A percentile compares a stretch with the other conserved stretches of the same genome.
These are phyloP conservation scores for Diaporthe capsici DNA, from an alignment of 2,329 filamentous ascomycete species.

Conservation along the genomic window DNA sequence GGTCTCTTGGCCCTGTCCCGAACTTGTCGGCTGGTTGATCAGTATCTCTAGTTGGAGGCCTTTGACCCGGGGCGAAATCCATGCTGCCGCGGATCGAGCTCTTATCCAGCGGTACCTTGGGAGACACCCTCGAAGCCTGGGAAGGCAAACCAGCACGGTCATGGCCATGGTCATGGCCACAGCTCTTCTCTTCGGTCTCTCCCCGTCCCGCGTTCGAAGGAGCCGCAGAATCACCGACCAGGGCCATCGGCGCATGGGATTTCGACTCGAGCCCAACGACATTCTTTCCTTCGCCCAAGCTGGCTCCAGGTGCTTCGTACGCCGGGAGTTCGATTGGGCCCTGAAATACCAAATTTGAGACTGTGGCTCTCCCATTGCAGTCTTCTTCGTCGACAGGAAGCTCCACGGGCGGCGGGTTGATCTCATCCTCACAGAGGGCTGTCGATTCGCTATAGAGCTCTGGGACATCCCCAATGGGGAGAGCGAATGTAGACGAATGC, in stretches of 20 bases:
- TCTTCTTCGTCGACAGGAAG: slow-evolving; percentile 55
- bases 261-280: slow-evolving; percentile 40
- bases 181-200: background rate
- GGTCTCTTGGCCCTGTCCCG: background rate
- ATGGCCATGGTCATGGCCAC: background rate
- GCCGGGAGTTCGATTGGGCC: slow-evolving; percentile 56
- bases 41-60: too few relatives aligned
- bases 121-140: slow-evolving; percentile 46
- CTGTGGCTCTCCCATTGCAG: slow-evolving; percentile 46
- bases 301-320: slow-evolving; percentile 49
- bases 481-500: slow-evolving; percentile 42
- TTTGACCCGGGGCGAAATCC: background rate
- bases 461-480: slow-evolving; percentile 61
- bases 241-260: slow-evolving; percentile 39
- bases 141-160: slow-evolving; percentile 44
- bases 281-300: slow-evolving; percentile 41
- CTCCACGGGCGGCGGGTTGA: slow-evolving; percentile 61
- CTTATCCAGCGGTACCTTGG: slow-evolving; percentile 41
- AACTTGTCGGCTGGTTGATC: background rate
- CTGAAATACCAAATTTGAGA: slow-evolving; percentile 36
- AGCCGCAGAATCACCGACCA: background rate
- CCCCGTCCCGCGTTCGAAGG: background rate
- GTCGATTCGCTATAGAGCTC: slow-evolving; percentile 64
- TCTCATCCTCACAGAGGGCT: slow-evolving; percentile 56
- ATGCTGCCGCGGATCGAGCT: background rate